phyloP scores from a whole-genome alignment of 345 rosid genomes.

The Euphorbia peplus region DNA sequence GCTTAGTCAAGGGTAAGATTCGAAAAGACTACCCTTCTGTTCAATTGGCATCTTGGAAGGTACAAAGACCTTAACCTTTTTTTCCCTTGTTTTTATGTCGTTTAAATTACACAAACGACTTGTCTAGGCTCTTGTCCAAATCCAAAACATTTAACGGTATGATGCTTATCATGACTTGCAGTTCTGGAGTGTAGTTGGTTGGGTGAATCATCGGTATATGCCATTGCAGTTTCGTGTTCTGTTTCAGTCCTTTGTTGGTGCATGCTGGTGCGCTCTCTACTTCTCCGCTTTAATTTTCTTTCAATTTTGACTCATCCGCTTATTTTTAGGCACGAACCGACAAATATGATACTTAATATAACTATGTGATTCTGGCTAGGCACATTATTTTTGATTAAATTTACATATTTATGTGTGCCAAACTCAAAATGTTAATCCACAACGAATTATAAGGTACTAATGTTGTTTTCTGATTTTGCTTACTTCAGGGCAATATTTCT shows the following conservation, averaged over 20 bases:
- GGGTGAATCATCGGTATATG: conserved; percentile 78
- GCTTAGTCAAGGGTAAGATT: conserved; percentile 62
- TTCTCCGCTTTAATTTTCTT: background rate
- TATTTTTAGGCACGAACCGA: background rate
- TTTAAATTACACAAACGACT: background rate
- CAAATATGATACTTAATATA: background rate
- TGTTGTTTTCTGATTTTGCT: background rate
- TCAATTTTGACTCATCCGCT: background rate
- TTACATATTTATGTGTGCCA: no score
- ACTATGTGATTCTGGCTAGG: no score
- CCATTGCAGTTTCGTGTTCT: conserved; percentile 80
- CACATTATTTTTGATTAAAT: background rate
- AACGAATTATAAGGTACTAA: no score
- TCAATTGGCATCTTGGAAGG: conserved; percentile 93
- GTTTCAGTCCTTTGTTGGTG: conserved; percentile 62
- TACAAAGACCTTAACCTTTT: conserved; percentile 15
- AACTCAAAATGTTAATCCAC: no score
- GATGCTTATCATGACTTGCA: conserved; percentile 36
- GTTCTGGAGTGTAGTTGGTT: conserved; percentile 89
- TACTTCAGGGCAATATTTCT: conserved; percentile 70
- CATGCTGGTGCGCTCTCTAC: conserved; percentile 61
- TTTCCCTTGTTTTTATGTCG: background rate
- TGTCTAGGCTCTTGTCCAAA: background rate
- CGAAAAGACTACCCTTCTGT: conserved; percentile 59
- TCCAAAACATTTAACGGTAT: background rate